Evolutionary conservation across 768 basidiomycete genomes (phyloP).

Genomic region (Lactifluus pinguis): DNA sequence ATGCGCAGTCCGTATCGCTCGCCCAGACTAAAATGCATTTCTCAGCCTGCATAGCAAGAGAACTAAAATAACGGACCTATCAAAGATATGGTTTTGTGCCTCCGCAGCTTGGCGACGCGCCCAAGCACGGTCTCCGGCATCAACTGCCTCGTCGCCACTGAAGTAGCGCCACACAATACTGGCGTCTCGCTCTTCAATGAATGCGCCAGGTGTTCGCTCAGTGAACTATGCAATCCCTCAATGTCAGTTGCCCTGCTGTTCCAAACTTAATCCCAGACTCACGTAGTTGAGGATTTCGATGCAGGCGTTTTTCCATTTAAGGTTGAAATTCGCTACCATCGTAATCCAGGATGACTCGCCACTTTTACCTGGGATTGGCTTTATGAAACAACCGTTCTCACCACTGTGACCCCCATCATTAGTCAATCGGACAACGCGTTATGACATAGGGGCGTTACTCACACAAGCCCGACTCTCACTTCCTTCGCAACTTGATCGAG

Average conservation of each 20-base stretch:
- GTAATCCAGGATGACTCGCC: conserved; percentile 54
- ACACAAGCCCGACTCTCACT: conserved; percentile 68
- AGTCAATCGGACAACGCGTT: neutral
- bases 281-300: conserved; percentile 81
- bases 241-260: neutral
- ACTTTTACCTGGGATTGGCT: conserved; percentile 34
- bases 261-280: conserved; percentile 25
- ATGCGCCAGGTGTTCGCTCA: conserved; percentile 80
- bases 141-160: conserved; percentile 36
- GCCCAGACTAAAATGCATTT: conserved; percentile 44
- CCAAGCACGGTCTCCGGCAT: conserved; percentile 58
- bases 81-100: conserved; percentile 89
- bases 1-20: conserved; percentile 78
- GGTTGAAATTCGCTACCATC: conserved; percentile 69
- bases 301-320: conserved; percentile 75
- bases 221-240: conserved; percentile 49
- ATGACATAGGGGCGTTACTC: conserved; percentile 25
- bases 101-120: conserved; percentile 81
- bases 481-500: conserved; percentile 53
- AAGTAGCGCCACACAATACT: conserved; percentile 84
- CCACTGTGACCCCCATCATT: conserved; percentile 36
- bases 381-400: conserved; percentile 84
- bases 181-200: conserved; percentile 75
- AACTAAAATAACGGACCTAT: conserved; percentile 35
- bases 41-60: neutral